Conservation (phyloP, 352 stramenopile species). For the Globisporangium lucens region DNA sequence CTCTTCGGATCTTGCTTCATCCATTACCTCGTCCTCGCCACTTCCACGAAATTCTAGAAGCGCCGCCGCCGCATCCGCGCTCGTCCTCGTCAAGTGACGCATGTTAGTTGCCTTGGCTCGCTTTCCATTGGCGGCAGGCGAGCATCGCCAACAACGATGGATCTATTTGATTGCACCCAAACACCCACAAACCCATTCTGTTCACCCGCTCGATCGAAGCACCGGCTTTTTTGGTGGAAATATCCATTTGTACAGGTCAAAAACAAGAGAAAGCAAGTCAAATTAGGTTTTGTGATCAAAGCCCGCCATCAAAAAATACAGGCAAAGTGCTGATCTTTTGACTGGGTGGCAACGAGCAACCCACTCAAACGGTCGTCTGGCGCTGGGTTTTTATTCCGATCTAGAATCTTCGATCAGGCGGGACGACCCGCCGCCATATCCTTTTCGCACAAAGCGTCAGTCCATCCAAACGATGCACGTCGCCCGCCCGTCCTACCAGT, state of each 20-base stretch:
- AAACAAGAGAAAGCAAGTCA: not conserved
- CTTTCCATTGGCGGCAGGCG: not conserved
- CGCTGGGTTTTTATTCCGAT: constrained; percentile 18
- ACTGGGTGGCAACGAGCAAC: not conserved
- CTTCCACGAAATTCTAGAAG: constrained; percentile 3
- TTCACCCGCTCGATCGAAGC: not conserved
- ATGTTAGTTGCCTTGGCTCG: not conserved
- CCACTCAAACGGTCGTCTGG: not conserved
- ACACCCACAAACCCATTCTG: not conserved
- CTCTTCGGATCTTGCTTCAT: too few species aligned
- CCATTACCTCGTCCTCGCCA: not conserved
- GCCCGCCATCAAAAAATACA: not conserved
- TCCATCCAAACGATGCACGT: constrained; percentile 4
- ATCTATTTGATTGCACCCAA: not conserved
- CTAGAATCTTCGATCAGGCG: constrained; percentile 66
- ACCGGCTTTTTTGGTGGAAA: not conserved
- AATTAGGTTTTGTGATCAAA: not conserved
- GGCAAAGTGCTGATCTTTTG: not conserved
- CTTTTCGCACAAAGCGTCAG: not conserved
- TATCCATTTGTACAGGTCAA: not conserved
- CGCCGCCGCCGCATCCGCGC: not conserved
- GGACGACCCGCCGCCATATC: constrained; percentile 23
- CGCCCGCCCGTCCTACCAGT: constrained; percentile 19
- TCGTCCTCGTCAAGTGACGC: not conserved
- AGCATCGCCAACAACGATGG: not conserved